These are phyloP conservation scores for Botrytis fabae DNA, from an alignment of 2,329 filamentous ascomycete genomes.

Conservation along the genomic window DNA sequence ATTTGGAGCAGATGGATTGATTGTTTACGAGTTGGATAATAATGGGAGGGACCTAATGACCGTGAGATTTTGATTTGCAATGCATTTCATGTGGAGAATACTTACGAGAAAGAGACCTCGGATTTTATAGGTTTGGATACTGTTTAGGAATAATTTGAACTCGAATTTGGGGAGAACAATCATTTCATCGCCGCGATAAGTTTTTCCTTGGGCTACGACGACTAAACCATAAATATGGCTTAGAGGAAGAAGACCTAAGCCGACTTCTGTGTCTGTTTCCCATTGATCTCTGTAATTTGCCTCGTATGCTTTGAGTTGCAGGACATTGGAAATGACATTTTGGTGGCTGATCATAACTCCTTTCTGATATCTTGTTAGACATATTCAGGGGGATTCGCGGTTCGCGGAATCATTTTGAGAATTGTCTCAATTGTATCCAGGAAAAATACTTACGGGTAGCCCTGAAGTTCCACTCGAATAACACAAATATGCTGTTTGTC, in stretches of 20 bases:
- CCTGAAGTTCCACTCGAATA: slow-evolving; percentile 52
- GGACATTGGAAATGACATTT: slow-evolving; percentile 77
- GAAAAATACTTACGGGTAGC: slow-evolving; percentile 60
- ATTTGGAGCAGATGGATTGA: slow-evolving; percentile 59
- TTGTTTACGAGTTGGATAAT: slow-evolving; percentile 74
- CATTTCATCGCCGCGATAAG: slow-evolving; percentile 71
- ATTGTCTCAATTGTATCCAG: not conserved
- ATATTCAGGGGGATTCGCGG: not conserved
- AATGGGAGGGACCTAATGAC: slow-evolving; percentile 71
- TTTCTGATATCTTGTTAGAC: slow-evolving; percentile 50
- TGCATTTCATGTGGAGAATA: slow-evolving; percentile 12
- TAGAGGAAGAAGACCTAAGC: slow-evolving; percentile 78
- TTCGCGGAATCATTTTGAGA: not conserved
- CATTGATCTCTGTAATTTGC: slow-evolving; percentile 51
- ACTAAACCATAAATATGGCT: slow-evolving; percentile 82
- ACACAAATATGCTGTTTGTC: slow-evolving; percentile 75
- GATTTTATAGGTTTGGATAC: slow-evolving; percentile 70
- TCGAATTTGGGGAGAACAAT: slow-evolving; percentile 78
- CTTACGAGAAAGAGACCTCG: slow-evolving; percentile 64
- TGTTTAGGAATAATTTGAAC: slow-evolving; percentile 60
- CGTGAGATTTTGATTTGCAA: not conserved
- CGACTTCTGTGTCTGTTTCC: slow-evolving; percentile 29
- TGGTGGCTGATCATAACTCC: slow-evolving; percentile 83
- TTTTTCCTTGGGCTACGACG: slow-evolving; percentile 63
- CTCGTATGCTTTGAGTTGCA: slow-evolving; percentile 48